phyloP scores from a whole-genome alignment of 2,329 filamentous ascomycete species.

The Byssochlamys sp. region DNA sequence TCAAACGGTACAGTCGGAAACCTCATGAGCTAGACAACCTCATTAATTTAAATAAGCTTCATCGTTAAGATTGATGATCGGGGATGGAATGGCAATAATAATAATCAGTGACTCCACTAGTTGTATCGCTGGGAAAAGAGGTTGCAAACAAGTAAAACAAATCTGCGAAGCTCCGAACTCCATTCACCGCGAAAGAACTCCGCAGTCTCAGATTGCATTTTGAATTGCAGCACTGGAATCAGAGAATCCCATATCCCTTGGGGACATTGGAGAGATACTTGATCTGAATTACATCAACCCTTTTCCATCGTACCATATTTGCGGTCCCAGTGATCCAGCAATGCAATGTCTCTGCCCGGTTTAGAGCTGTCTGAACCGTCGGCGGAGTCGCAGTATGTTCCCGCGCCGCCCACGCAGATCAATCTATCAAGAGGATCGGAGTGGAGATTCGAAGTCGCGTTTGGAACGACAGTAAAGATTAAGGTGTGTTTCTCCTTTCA shows the following conservation, averaged over 20 bases:
- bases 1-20: no score
- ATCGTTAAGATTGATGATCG: no score
- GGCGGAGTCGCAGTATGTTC: conserved; percentile 36
- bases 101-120: no score
- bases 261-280: neutral
- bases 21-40: no score
- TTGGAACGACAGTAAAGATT: conserved; percentile 43
- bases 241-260: neutral
- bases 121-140: neutral
- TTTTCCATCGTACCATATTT: neutral
- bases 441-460: conserved; percentile 68
- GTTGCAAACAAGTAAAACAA: neutral
- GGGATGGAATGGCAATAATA: no score
- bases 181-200: neutral
- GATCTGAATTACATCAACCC: neutral
- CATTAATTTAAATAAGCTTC: no score
- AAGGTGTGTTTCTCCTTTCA: conserved; percentile 32
- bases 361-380: conserved; percentile 58
- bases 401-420: conserved; percentile 36
- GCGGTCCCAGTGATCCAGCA: conserved; percentile 1
- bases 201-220: neutral
- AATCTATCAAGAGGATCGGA: conserved; percentile 58
- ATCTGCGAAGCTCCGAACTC: neutral
- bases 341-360: conserved; percentile 62
- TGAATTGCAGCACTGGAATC: neutral